Percentiles rank a stretch among this genome's conserved stretches.
phyloP scores from a whole-genome alignment of 2,329 filamentous ascomycete genomes.

The Cryphonectria nitschkei region DNA sequence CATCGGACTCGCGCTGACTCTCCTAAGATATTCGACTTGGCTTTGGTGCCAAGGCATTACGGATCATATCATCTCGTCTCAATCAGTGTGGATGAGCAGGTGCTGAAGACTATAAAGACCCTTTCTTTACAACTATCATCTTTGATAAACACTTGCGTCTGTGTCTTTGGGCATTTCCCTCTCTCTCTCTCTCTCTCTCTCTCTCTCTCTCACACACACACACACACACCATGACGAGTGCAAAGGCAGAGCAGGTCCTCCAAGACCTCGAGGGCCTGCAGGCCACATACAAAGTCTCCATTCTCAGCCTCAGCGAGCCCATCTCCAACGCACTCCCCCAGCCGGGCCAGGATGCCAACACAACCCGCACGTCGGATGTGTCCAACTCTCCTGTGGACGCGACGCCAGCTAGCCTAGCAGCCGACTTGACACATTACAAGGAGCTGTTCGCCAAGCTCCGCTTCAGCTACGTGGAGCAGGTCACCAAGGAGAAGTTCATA shows the following conservation, averaged over 20 bases:
- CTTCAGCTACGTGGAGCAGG: constrained; percentile 97
- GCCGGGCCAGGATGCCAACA: constrained; percentile 39
- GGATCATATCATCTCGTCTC: background rate
- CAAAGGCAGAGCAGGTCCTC: constrained; percentile 46
- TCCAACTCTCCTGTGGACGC: constrained; percentile 67
- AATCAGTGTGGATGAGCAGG: background rate
- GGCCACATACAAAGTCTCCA: constrained; percentile 66
- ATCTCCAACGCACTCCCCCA: constrained; percentile 60
- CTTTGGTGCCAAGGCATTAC: background rate
- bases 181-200: no score
- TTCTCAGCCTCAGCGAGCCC: constrained; percentile 77
- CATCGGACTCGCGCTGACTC: background rate
- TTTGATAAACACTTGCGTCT: no score
- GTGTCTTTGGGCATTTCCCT: background rate
- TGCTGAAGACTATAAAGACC: background rate
- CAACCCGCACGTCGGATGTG: constrained; percentile 69
- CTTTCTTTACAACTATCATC: background rate
- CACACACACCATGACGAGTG: constrained; percentile 38
- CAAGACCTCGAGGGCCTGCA: constrained; percentile 58
- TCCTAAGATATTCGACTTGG: background rate
- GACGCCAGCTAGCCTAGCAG: constrained; percentile 76
- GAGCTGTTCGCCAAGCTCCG: constrained; percentile 95
- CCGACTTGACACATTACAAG: constrained; percentile 87
- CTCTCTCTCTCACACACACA: no score
- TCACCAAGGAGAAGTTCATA: constrained; percentile 97